A percentile compares a stretch with the other conserved stretches of the same genome.
Conservation (phyloP, 768 basidiomycete genomes). For the Tylopilus rubrobrunneus region DNA sequence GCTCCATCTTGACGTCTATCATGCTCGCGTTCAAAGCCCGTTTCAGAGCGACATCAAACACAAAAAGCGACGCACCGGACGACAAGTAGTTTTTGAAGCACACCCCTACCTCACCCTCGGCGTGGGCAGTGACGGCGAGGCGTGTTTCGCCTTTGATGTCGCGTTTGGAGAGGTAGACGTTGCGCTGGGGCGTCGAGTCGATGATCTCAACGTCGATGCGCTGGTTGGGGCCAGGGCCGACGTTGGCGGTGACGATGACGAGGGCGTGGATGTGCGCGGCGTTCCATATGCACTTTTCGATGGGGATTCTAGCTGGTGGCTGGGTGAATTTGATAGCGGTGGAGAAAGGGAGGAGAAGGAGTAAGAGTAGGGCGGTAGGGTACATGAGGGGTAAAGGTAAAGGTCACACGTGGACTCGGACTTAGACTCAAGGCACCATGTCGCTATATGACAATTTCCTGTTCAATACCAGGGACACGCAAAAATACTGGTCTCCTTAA, state of each 20-base stretch:
- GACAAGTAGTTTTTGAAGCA: conserved; percentile 86
- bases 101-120: conserved; percentile 92
- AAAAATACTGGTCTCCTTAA: too few species aligned
- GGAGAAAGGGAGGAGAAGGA: conserved; percentile 28
- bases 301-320: conserved; percentile 66
- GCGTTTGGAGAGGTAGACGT: conserved; percentile 88
- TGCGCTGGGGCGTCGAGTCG: conserved; percentile 79
- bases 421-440: too few species aligned
- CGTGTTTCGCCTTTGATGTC: conserved; percentile 88
- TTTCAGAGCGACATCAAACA: too few species aligned
- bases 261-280: conserved; percentile 80
- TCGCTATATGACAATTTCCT: too few species aligned
- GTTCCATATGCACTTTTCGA: conserved; percentile 93
- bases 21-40: too few species aligned
- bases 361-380: conserved; percentile 12
- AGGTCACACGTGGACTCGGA: too few species aligned
- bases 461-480: too few species aligned
- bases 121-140: conserved; percentile 90
- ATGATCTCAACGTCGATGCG: conserved; percentile 92
- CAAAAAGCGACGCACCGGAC: conserved; percentile 56
- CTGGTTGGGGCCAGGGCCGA: conserved; percentile 70
- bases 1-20: conserved; percentile 45
- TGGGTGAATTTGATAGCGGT: conserved; percentile 84
- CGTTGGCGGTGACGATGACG: conserved; percentile 95
- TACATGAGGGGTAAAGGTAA: conserved; percentile 3